These are phyloP conservation scores for Xylariomycetidae sp. DNA, from an alignment of 2,329 filamentous ascomycete genomes.

Conservation along the genomic window DNA sequence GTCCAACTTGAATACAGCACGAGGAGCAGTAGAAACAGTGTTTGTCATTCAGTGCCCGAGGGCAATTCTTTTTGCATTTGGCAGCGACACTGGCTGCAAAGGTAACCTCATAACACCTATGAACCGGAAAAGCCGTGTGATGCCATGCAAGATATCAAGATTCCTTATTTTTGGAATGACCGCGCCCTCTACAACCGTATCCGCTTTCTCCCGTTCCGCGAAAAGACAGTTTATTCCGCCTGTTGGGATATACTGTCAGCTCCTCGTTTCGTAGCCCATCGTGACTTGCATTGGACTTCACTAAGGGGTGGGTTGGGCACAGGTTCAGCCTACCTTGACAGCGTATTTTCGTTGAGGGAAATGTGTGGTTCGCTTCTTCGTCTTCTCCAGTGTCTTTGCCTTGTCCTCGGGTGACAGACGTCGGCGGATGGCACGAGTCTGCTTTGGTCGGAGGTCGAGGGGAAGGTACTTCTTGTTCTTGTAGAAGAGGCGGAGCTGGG, in stretches of 20 bases:
- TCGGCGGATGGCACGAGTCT: slow-evolving; percentile 96
- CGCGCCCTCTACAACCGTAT: slow-evolving; percentile 26
- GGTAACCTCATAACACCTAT: slow-evolving; percentile 33
- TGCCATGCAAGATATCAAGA: slow-evolving; percentile 34
- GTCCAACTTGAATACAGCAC: no score
- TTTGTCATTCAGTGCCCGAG: slow-evolving; percentile 21
- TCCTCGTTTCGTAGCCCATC: not conserved
- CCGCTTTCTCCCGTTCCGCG: no score
- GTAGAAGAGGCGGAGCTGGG: slow-evolving; percentile 98
- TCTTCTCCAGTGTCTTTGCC: slow-evolving; percentile 80
- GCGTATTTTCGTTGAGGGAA: slow-evolving; percentile 99
- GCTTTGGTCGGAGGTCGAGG: slow-evolving; percentile 96
- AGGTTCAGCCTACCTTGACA: slow-evolving; percentile 73
- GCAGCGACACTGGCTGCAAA: slow-evolving; percentile 31
- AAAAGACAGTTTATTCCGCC: no score
- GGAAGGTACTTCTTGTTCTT: slow-evolving; percentile 99
- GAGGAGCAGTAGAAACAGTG: slow-evolving; percentile 1
- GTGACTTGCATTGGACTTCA: not conserved
- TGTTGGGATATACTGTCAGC: no score
- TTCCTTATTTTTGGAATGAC: slow-evolving; percentile 29
- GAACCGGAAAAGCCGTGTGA: slow-evolving; percentile 34
- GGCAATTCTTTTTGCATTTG: slow-evolving; percentile 27
- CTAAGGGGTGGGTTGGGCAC: no score
- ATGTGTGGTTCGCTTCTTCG: slow-evolving; percentile 91
- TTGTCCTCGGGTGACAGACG: slow-evolving; percentile 90